Evolutionary conservation across 2,329 filamentous ascomycete genomes (phyloP), one percentile per base, ranked within the genome.

Genomic region (Lasiodiplodia theobromae): DNA sequence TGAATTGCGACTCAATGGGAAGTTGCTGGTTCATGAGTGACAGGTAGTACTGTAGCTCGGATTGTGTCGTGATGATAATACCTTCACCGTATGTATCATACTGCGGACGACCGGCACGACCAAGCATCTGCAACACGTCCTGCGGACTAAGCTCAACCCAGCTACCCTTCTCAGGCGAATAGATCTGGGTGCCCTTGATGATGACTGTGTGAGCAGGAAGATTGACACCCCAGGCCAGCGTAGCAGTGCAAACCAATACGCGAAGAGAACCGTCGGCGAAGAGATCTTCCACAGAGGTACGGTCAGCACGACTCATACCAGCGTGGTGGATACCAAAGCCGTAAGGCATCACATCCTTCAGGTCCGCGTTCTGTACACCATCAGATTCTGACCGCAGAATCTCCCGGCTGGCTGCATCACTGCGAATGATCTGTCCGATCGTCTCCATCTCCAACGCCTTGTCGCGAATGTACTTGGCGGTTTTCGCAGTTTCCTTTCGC

Each of bases 201-300:
- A 99, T 95, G 76, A 99, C 96, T 0, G 96, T 98, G 77, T 99
- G 96, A 2, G 96, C 96, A 4, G 96, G 96, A 77, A 99, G 83
- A 80, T 99, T 99, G 77, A 99, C 96, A 88, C 96, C 96, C 96
- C 96, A 99, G 28, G 96, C 96, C 66, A 99, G 85, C n/a, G 96
- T 99, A 49, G 96, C 95, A 49, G 96, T 99, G 81, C 94, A 98
- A 44, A 98, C 95, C 63, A 99, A 89, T 1, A 99, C 96, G 78
- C 97, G 94, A 47, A 99, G 93, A 38, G 92, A 90, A 70, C 95
- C 95, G 77, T 94, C 92, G 54, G 92, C 89, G 75, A 99, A 99
- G 25, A 99, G 87, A 77, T 97, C 95, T 77, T 98, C 95, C 14
- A 99, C 96, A 62, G 95, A 93, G 34, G 92, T 94, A 82, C 96